Percentiles rank a stretch among this genome's conserved stretches.
Conservation (phyloP, 2,329 filamentous ascomycete species). For the Lecanicillium sp. region DNA sequence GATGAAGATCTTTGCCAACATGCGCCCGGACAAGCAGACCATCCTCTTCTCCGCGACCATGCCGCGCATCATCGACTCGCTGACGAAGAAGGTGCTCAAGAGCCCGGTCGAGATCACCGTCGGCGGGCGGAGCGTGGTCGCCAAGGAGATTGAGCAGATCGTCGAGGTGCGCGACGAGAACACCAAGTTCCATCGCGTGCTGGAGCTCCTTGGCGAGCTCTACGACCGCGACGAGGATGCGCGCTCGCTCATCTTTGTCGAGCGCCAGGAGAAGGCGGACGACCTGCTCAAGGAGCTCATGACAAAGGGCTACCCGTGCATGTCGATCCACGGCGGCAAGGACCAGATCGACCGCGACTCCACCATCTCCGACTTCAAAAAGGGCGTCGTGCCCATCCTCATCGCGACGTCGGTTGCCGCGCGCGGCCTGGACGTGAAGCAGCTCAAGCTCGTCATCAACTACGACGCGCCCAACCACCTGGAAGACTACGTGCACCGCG, state of each 20-base stretch:
- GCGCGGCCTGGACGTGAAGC: constrained; percentile 91
- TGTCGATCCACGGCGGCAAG: constrained; percentile 90
- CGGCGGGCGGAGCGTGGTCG: constrained; percentile 80
- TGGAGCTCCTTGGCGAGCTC: constrained; percentile 81
- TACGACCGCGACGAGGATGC: constrained; percentile 86
- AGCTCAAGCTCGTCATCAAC: constrained; percentile 92
- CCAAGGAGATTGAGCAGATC: constrained; percentile 86
- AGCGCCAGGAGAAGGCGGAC: constrained; percentile 85
- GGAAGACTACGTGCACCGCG: constrained; percentile 94
- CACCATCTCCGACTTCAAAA: constrained; percentile 89
- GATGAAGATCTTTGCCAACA: constrained; percentile 89
- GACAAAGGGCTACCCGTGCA: constrained; percentile 81
- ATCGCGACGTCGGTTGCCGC: constrained; percentile 95
- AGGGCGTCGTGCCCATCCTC: constrained; percentile 79
- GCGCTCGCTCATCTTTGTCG: constrained; percentile 84
- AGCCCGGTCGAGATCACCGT: constrained; percentile 89
- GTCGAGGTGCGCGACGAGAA: constrained; percentile 81
- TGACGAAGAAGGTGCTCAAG: constrained; percentile 82
- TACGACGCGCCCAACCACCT: constrained; percentile 91
- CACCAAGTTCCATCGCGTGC: constrained; percentile 74
- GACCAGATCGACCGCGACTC: constrained; percentile 91
- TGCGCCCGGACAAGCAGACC: constrained; percentile 87
- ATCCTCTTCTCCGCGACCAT: constrained; percentile 96
- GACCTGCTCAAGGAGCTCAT: constrained; percentile 70
- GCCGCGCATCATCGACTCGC: constrained; percentile 82